phyloP scores from a whole-genome alignment of 805 yeast genomes.

The Kodamaea kakaduensis region DNA sequence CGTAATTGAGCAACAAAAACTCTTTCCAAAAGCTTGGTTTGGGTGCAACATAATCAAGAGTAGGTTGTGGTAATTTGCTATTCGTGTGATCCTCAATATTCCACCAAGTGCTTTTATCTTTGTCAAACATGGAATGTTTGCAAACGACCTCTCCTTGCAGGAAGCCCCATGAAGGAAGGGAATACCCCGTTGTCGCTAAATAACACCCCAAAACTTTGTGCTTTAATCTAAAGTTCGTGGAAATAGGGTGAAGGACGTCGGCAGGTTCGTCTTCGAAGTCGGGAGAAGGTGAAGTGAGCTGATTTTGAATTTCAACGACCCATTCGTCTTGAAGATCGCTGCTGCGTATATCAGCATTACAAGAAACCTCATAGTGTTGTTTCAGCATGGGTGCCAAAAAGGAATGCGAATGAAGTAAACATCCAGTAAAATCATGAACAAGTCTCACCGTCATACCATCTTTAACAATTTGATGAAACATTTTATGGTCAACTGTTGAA shows the following conservation, averaged over 20 bases:
- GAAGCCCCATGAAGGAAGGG: slow-evolving; percentile 81
- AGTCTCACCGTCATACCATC: slow-evolving; percentile 70
- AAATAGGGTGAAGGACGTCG: slow-evolving; percentile 63
- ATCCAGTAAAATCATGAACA: slow-evolving; percentile 64
- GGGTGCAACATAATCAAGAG: slow-evolving; percentile 33
- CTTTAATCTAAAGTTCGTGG: slow-evolving; percentile 66
- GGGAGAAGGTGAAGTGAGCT: slow-evolving; percentile 39
- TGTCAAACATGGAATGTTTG: slow-evolving; percentile 44
- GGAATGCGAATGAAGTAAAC: slow-evolving; percentile 79
- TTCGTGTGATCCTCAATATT: slow-evolving; percentile 69
- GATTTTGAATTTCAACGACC: slow-evolving; percentile 78
- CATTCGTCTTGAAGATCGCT: slow-evolving; percentile 89
- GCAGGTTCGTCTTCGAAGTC: slow-evolving; percentile 46
- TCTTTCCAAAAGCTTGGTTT: slow-evolving; percentile 55
- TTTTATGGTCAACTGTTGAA: slow-evolving; percentile 19
- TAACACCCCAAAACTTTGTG: slow-evolving; percentile 68
- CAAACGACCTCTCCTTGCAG: slow-evolving; percentile 80
- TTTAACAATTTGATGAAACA: slow-evolving; percentile 33
- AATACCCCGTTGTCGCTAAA: slow-evolving; percentile 65
- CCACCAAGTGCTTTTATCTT: slow-evolving; percentile 75
- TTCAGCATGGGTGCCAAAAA: slow-evolving; percentile 71
- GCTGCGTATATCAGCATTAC: slow-evolving; percentile 68
- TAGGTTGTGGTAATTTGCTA: slow-evolving; percentile 37
- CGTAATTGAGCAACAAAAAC: slow-evolving; percentile 66
- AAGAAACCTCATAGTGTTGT: slow-evolving; percentile 74